phyloP scores from a whole-genome alignment of 352 stramenopile genomes.

The Pythium angustatum region DNA sequence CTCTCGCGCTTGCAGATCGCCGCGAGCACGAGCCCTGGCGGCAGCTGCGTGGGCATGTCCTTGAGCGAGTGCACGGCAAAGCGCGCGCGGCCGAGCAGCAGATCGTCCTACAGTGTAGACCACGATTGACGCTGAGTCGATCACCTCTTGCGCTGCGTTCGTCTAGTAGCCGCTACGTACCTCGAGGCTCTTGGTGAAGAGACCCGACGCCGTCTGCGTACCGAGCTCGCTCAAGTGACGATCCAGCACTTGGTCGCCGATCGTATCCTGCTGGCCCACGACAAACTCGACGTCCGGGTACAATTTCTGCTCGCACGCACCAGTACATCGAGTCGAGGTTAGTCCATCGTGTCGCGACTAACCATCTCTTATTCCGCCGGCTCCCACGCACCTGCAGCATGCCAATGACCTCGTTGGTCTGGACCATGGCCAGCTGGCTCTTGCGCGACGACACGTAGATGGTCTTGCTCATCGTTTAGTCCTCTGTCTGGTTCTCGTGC shows the following conservation, averaged over 20 bases:
- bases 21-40: constrained; percentile 71
- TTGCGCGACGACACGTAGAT: constrained; percentile 88
- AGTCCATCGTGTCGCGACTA: too few relatives aligned
- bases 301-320: constrained; percentile 29
- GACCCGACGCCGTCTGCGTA: constrained; percentile 58
- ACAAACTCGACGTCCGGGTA: constrained; percentile 76
- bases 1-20: constrained; percentile 84
- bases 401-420: constrained; percentile 83
- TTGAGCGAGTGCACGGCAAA: constrained; percentile 91
- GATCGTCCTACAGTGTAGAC: constrained; percentile 56
- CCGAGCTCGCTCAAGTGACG: constrained; percentile 77
- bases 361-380: too few relatives aligned
- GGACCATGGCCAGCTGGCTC: constrained; percentile 85
- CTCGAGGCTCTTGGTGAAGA: constrained; percentile 92
- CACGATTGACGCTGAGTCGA: too few relatives aligned
- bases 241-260: constrained; percentile 82
- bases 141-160: not conserved
- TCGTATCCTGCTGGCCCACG: constrained; percentile 75
- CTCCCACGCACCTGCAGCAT: constrained; percentile 55
- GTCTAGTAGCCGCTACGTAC: constrained; percentile 17
- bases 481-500: not conserved
- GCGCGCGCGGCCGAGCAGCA: constrained; percentile 61
- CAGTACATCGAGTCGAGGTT: not conserved
- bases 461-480: constrained; percentile 38
- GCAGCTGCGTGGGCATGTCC: constrained; percentile 87